A percentile compares a stretch with the other conserved stretches of the same genome.
Evolutionary conservation across 2,329 filamentous ascomycete species (phyloP).

Genomic region (Aspergillus tubingensis): DNA sequence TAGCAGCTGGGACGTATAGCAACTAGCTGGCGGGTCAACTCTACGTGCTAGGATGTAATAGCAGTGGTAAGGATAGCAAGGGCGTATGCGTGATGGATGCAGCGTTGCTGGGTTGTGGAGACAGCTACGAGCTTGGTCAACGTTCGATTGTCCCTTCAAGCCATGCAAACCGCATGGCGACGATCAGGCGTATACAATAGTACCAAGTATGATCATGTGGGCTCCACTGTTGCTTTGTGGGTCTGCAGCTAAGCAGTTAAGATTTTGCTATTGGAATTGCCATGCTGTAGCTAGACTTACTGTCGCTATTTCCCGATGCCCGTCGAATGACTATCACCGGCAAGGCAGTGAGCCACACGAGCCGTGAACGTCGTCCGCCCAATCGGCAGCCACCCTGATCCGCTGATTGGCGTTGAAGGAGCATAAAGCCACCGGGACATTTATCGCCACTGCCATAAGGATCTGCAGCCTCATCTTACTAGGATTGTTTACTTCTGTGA

Average conservation of each 20-base stretch:
- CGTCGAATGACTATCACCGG: slow-evolving; percentile 1
- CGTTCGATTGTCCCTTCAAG: not conserved
- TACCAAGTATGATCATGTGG: not conserved
- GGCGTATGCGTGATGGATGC: slow-evolving; percentile 2
- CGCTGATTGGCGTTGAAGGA: slow-evolving; percentile 1
- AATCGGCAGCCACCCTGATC: not conserved
- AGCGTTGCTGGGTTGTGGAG: slow-evolving; percentile 10
- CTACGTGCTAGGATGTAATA: not conserved
- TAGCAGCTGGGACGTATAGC: not conserved
- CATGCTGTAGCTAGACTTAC: not conserved
- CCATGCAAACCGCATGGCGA: not conserved
- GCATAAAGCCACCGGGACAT: slow-evolving; percentile 4
- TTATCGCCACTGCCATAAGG: slow-evolving; percentile 9
- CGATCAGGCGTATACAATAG: not conserved
- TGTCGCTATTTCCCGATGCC: not conserved
- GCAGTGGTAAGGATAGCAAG: not conserved
- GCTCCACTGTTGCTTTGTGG: not conserved
- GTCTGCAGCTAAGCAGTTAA: not conserved
- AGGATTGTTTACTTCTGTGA: no score
- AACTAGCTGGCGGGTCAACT: slow-evolving; percentile 7
- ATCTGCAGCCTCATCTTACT: slow-evolving; percentile 15
- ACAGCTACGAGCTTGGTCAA: not conserved
- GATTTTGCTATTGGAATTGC: not conserved
- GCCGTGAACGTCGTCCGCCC: not conserved
- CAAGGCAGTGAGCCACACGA: not conserved